Conservation (phyloP, 2,329 filamentous ascomycete species). For the Fusarium humuli region DNA sequence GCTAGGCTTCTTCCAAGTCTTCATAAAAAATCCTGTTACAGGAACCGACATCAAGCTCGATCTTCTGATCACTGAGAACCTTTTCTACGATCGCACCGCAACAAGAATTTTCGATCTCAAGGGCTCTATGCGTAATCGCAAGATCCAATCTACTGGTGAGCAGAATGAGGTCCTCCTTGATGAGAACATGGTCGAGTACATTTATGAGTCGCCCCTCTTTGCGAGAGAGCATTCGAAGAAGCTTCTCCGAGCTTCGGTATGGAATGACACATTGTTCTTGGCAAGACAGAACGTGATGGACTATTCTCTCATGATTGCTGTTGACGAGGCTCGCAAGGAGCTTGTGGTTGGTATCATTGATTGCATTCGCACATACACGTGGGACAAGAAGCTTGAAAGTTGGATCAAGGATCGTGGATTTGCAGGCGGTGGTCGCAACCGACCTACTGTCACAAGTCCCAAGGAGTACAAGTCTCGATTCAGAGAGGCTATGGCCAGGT, state of each 20-base stretch:
- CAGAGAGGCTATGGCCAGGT: slow-evolving; percentile 94
- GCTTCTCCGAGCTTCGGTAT: slow-evolving; percentile 88
- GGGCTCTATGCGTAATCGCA: slow-evolving; percentile 97
- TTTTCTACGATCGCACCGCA: slow-evolving; percentile 94
- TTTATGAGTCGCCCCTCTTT: slow-evolving; percentile 96
- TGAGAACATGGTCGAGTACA: slow-evolving; percentile 99
- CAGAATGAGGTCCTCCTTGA: slow-evolving; percentile 96
- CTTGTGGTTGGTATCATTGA: slow-evolving; percentile 98
- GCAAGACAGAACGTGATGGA: slow-evolving; percentile 98
- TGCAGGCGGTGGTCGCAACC: slow-evolving; percentile 78
- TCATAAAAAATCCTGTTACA: slow-evolving; percentile 93
- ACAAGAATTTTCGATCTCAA: slow-evolving; percentile 96
- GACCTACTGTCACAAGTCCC: slow-evolving; percentile 95
- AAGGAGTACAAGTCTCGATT: slow-evolving; percentile 98
- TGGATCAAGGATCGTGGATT: slow-evolving; percentile 99
- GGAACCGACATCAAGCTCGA: slow-evolving; percentile 96
- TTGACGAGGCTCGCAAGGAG: slow-evolving; percentile 89
- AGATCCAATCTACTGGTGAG: slow-evolving; percentile 94
- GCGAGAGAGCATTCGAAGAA: slow-evolving; percentile 97
- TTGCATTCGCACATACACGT: slow-evolving; percentile 97
- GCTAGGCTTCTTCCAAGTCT: slow-evolving; percentile 97
- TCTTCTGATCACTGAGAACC: slow-evolving; percentile 94
- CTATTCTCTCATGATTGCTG: slow-evolving; percentile 97
- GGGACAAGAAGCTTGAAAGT: slow-evolving; percentile 99
- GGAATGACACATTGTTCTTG: slow-evolving; percentile 97